Evolutionary conservation across 768 basidiomycete species (phyloP).

Genomic region (Phaeotremella fagi): DNA sequence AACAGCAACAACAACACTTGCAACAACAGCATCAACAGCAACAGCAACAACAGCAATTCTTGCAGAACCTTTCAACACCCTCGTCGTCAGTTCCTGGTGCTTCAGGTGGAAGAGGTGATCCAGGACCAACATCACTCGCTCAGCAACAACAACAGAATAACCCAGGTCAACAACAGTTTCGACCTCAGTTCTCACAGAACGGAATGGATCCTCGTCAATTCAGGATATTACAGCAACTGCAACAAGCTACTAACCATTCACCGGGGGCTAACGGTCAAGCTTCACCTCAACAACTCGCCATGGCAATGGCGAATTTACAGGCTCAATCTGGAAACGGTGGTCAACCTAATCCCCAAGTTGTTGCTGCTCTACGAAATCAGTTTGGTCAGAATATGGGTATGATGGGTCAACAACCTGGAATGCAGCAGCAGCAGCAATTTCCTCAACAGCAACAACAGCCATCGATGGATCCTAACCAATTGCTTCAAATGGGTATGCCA

Average conservation of each 20-base stretch:
- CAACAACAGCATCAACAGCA: too few species aligned
- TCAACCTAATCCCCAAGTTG: background rate
- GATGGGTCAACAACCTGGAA: background rate
- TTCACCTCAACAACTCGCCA: slow-evolving; percentile 27
- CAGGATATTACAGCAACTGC: slow-evolving; percentile 26
- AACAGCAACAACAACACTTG: background rate
- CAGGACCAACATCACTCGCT: slow-evolving; percentile 23
- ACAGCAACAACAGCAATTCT: slow-evolving; percentile 19
- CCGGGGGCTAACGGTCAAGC: slow-evolving; percentile 6
- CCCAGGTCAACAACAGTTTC: slow-evolving; percentile 1
- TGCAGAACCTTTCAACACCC: slow-evolving; percentile 15
- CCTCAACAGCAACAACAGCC: background rate
- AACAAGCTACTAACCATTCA: slow-evolving; percentile 15
- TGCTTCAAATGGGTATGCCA: slow-evolving; percentile 3
- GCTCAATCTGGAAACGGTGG: slow-evolving; percentile 12
- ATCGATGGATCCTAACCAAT: background rate
- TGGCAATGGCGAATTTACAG: slow-evolving; percentile 20
- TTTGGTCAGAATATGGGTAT: background rate
- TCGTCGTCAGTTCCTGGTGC: slow-evolving; percentile 18
- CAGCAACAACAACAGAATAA: slow-evolving; percentile 14
- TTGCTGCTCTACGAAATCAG: background rate
- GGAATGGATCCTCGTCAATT: slow-evolving; percentile 26
- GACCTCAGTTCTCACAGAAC: slow-evolving; percentile 12
- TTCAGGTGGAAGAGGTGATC: slow-evolving; percentile 20
- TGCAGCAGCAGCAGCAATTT: slow-evolving; percentile 10